Percentiles rank a stretch among this genome's conserved stretches.
Conservation (phyloP, 1,284 basidiomycete genomes). For the Anthracocystis panici-leucophaei region DNA sequence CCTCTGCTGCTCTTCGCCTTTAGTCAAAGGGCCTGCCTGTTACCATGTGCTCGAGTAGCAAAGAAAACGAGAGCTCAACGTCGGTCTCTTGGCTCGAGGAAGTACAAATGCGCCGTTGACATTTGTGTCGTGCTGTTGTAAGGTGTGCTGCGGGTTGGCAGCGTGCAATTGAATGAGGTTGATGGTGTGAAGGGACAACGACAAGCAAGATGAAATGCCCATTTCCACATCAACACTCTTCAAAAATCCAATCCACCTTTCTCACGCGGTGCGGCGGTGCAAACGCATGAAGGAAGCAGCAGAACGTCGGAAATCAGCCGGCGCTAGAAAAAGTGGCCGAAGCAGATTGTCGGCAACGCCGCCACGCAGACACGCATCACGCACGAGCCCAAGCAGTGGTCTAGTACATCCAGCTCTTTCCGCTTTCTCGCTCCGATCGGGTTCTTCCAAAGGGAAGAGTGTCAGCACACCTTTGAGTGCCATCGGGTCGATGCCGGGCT, state of each 20-base stretch:
- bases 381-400: not conserved
- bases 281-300: not conserved
- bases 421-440: too few relatives aligned
- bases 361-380: not conserved
- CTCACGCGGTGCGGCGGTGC: conserved; percentile 7
- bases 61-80: not conserved
- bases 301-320: not conserved
- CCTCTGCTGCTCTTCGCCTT: not conserved
- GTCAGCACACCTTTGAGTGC: too few relatives aligned
- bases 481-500: too few relatives aligned
- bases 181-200: not conserved
- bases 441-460: too few relatives aligned
- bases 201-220: not conserved
- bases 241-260: too few relatives aligned
- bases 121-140: not conserved
- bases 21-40: not conserved
- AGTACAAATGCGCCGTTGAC: not conserved
- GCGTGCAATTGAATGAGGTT: not conserved
- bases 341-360: not conserved
- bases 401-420: not conserved
- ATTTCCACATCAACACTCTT: not conserved
- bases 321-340: not conserved
- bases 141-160: not conserved
- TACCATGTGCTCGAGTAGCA: not conserved
- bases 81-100: not conserved